phyloP scores from a whole-genome alignment of 2,329 filamentous ascomycete genomes.

The Cryphonectria parasitica region DNA sequence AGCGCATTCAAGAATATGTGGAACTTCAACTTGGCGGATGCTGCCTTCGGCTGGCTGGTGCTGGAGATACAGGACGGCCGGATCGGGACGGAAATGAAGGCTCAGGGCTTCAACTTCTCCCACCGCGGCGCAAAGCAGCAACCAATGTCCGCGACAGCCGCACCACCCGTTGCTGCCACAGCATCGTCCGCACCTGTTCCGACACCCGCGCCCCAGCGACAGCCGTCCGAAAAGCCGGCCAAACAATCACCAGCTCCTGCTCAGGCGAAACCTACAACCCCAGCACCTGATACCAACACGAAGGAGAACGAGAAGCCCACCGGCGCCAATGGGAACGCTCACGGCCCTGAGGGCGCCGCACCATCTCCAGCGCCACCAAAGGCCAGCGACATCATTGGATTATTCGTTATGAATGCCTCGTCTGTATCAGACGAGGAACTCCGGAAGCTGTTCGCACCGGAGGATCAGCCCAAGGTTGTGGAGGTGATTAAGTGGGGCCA shows the following conservation, averaged over 20 bases:
- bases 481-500: slow-evolving; percentile 79
- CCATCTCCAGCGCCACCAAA: slow-evolving; percentile 60
- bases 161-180: slow-evolving; percentile 40
- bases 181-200: slow-evolving; percentile 43
- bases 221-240: slow-evolving; percentile 44
- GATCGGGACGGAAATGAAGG: slow-evolving; percentile 97
- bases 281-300: slow-evolving; percentile 54
- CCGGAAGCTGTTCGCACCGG: slow-evolving; percentile 78
- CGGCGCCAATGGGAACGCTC: slow-evolving; percentile 57
- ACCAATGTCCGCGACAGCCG: slow-evolving; percentile 42
- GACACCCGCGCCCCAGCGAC: slow-evolving; percentile 37
- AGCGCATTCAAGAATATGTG: slow-evolving; percentile 99
- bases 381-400: slow-evolving; percentile 71
- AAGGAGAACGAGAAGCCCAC: slow-evolving; percentile 63
- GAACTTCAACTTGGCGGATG: slow-evolving; percentile 99
- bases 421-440: slow-evolving; percentile 77
- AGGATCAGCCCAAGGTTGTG: slow-evolving; percentile 80
- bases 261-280: slow-evolving; percentile 47
- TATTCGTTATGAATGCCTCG: slow-evolving; percentile 83
- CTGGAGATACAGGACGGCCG: slow-evolving; percentile 93
- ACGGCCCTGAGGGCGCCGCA: slow-evolving; percentile 52
- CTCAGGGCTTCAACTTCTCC: slow-evolving; percentile 98
- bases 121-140: slow-evolving; percentile 86
- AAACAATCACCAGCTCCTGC: slow-evolving; percentile 46
- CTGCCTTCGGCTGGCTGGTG: slow-evolving; percentile 94